These are phyloP conservation scores for Phytophthora lateralis DNA, from an alignment of 352 stramenopile genomes.

Conservation along the genomic window DNA sequence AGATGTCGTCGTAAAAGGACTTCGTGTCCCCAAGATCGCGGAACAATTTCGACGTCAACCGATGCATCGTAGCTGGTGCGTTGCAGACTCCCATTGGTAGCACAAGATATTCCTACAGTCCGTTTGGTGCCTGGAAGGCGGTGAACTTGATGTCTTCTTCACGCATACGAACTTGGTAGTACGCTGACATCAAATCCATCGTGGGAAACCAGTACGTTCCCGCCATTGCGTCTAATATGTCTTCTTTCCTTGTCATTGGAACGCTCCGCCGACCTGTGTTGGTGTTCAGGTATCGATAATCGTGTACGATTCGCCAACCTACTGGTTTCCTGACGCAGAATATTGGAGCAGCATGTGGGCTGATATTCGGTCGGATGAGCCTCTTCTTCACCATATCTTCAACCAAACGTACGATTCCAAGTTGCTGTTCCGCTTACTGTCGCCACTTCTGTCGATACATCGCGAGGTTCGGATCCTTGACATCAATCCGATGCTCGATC, in stretches of 20 bases:
- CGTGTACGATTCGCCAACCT: too few species aligned
- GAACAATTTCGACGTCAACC: constrained; percentile 5
- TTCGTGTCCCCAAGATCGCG: constrained; percentile 5
- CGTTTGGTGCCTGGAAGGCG: constrained; percentile 16
- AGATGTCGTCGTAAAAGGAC: constrained; percentile 17
- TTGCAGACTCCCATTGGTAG: constrained; percentile 6
- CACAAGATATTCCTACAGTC: constrained; percentile 14
- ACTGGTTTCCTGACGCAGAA: too few species aligned
- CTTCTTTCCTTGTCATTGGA: too few species aligned
- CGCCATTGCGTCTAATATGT: too few species aligned
- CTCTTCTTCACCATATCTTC: background rate
- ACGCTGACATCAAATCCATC: constrained; percentile 28
- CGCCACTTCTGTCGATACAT: constrained; percentile 15
- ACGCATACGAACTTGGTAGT: constrained; percentile 31
- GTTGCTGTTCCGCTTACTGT: constrained; percentile 10
- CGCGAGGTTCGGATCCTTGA: constrained; percentile 2
- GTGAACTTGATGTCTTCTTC: constrained; percentile 27
- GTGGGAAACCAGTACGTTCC: too few species aligned
- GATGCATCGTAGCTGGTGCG: constrained; percentile 1
- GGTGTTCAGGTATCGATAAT: too few species aligned
- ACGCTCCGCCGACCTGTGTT: too few species aligned
- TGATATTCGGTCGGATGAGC: background rate
- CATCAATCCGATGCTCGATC: constrained; percentile 15
- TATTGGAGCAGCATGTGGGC: too few species aligned
- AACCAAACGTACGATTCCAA: constrained; percentile 1